Conservation (phyloP, 306 rosid genomes). For the Elaeagnus macrophylla region DNA sequence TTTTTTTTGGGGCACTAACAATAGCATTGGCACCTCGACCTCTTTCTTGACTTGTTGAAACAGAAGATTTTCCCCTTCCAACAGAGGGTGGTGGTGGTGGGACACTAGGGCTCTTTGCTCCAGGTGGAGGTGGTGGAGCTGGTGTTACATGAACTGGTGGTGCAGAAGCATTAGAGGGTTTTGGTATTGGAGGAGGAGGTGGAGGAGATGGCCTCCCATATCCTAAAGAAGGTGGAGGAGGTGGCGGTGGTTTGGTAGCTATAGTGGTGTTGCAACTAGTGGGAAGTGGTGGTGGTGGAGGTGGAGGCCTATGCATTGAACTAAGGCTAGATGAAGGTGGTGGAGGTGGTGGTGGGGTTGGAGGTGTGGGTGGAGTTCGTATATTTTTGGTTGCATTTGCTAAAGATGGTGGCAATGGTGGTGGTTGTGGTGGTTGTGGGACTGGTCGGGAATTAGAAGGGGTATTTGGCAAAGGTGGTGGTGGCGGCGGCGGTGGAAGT, state of each 20-base stretch:
- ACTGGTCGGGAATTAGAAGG: constrained; percentile 14
- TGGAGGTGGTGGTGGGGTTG: constrained; percentile 17
- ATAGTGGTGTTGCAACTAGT: background rate
- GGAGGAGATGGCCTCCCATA: background rate
- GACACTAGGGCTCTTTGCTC: constrained; percentile 29
- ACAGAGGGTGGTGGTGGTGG: constrained; percentile 38
- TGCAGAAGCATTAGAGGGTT: constrained; percentile 7
- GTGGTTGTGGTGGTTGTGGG: constrained; percentile 23
- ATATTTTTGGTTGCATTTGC: constrained; percentile 11
- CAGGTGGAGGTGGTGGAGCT: constrained; percentile 33
- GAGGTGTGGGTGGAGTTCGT: background rate
- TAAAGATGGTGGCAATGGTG: constrained; percentile 5
- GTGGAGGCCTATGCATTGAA: background rate
- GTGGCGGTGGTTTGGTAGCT: constrained; percentile 2
- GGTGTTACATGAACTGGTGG: constrained; percentile 19
- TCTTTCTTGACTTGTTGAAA: constrained; percentile 47
- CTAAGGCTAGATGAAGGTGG: constrained; percentile 1
- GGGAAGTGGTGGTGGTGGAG: constrained; percentile 19
- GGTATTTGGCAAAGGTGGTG: constrained; percentile 15
- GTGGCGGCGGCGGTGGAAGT: constrained; percentile 13
- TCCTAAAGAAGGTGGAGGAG: constrained; percentile 1
- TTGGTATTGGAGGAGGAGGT: constrained; percentile 10
- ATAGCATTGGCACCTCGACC: constrained; percentile 43
- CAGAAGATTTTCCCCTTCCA: constrained; percentile 37
- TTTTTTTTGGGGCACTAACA: constrained; percentile 56